phyloP scores from a whole-genome alignment of 1,284 basidiomycete species.

The Gomphus bonarii region DNA sequence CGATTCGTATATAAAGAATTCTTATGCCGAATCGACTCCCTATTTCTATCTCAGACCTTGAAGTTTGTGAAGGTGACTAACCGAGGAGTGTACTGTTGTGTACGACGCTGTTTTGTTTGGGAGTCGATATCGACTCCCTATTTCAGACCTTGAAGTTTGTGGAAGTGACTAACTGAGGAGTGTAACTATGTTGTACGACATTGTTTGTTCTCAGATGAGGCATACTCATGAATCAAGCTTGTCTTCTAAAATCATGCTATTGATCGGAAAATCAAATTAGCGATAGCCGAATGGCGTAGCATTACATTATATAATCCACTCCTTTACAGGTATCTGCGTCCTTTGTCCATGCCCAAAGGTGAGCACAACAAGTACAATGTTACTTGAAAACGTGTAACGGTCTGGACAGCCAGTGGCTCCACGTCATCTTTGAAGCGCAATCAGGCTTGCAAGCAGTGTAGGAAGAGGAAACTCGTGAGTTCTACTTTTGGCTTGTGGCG shows the following conservation, averaged over 20 bases:
- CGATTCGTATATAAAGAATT: not conserved
- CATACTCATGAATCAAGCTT: too few relatives aligned
- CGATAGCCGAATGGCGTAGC: too few relatives aligned
- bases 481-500: slow-evolving; percentile 1
- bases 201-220: too few relatives aligned
- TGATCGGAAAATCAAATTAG: too few relatives aligned
- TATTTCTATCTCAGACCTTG: not conserved
- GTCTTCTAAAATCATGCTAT: too few relatives aligned
- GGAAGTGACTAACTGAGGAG: too few relatives aligned
- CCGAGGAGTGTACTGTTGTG: too few relatives aligned
- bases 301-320: not conserved
- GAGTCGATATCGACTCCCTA: too few relatives aligned
- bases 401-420: not conserved
- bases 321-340: not conserved
- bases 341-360: not conserved
- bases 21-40: not conserved
- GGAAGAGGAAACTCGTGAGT: slow-evolving; percentile 69
- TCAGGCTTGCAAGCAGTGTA: slow-evolving; percentile 70
- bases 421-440: slow-evolving; percentile 5
- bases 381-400: not conserved
- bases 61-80: not conserved
- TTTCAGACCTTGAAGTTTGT: not conserved
- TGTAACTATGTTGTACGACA: too few relatives aligned
- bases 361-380: not conserved
- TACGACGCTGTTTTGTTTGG: too few relatives aligned